These are phyloP conservation scores for Coniella vitis DNA, from an alignment of 2,329 filamentous ascomycete species.

Conservation along the genomic window DNA sequence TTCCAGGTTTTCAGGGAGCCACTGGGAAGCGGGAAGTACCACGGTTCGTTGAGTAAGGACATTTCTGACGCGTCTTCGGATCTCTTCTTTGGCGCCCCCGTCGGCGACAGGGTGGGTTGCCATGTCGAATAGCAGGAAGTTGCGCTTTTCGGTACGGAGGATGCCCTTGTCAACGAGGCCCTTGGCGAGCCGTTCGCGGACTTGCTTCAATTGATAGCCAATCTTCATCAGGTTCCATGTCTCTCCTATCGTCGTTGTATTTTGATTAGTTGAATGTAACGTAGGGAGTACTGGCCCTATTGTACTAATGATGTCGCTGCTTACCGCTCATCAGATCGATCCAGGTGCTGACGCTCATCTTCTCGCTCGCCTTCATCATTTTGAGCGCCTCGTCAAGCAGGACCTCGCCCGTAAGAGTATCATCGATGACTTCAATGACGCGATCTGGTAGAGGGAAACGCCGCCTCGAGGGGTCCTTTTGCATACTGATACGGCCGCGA, in stretches of 20 bases:
- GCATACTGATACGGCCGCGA: conserved; percentile 94
- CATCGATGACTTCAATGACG: conserved; percentile 94
- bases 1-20: conserved; percentile 88
- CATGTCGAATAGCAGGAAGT: conserved; percentile 99
- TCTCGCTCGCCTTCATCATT: conserved; percentile 99
- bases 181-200: conserved; percentile 93
- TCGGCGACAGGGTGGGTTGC: conserved; percentile 96
- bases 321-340: conserved; percentile 98
- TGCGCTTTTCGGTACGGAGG: conserved; percentile 95
- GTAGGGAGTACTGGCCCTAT: background rate
- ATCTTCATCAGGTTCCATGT: conserved; percentile 99
- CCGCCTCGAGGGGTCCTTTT: conserved; percentile 87
- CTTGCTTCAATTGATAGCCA: conserved; percentile 98
- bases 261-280: conserved; percentile 1
- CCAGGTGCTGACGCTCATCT: conserved; percentile 99
- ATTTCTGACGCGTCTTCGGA: conserved; percentile 84
- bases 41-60: conserved; percentile 91
- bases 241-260: conserved; percentile 57
- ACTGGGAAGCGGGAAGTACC: conserved; percentile 77
- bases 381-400: conserved; percentile 95
- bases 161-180: conserved; percentile 98
- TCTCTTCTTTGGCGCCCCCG: conserved; percentile 94
- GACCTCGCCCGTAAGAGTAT: conserved; percentile 92
- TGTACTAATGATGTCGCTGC: conserved; percentile 19
- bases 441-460: conserved; percentile 90